A percentile compares a stretch with the other conserved stretches of the same genome.
Evolutionary conservation across 2,329 filamentous ascomycete species (phyloP).

Genomic region (Ophiosphaerella herpotricha): DNA sequence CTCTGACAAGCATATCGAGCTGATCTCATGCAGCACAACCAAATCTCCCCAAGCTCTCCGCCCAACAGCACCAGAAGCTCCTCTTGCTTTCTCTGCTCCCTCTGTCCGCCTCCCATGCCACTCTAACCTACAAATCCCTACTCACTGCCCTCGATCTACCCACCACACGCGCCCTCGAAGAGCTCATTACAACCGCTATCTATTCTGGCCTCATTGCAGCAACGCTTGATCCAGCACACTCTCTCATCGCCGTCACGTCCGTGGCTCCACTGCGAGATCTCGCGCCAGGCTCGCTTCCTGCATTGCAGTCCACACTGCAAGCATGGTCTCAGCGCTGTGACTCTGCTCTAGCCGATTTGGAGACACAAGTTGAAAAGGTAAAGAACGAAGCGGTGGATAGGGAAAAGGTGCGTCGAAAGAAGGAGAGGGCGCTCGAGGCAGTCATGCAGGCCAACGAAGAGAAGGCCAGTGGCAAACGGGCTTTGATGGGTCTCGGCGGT

Average conservation of each 20-base stretch:
- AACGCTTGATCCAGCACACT: slow-evolving; percentile 78
- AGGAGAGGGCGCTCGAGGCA: slow-evolving; percentile 45
- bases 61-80: slow-evolving; percentile 79
- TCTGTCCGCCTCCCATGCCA: slow-evolving; percentile 68
- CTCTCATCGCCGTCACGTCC: slow-evolving; percentile 75
- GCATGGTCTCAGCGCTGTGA: slow-evolving; percentile 82
- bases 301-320: slow-evolving; percentile 69
- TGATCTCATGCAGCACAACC: slow-evolving; percentile 39
- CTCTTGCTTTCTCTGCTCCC: slow-evolving; percentile 87
- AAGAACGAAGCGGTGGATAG: slow-evolving; percentile 52
- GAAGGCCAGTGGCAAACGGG: slow-evolving; percentile 32
- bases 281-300: slow-evolving; percentile 70
- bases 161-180: slow-evolving; percentile 74
- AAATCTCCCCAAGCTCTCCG: slow-evolving; percentile 72
- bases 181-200: slow-evolving; percentile 82
- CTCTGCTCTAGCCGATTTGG: slow-evolving; percentile 72
- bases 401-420: slow-evolving; percentile 50
- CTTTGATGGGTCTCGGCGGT: slow-evolving; percentile 22
- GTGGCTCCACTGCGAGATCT: slow-evolving; percentile 88
- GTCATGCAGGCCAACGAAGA: slow-evolving; percentile 32
- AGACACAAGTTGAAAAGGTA: slow-evolving; percentile 72
- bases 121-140: slow-evolving; percentile 74
- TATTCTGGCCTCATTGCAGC: slow-evolving; percentile 83
- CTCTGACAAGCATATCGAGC: neutral
- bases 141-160: slow-evolving; percentile 69